Percentiles rank a stretch among this genome's conserved stretches.
These are phyloP conservation scores for Beauveria medogensis DNA, from an alignment of 2,329 filamentous ascomycete species.

Conservation along the genomic window DNA sequence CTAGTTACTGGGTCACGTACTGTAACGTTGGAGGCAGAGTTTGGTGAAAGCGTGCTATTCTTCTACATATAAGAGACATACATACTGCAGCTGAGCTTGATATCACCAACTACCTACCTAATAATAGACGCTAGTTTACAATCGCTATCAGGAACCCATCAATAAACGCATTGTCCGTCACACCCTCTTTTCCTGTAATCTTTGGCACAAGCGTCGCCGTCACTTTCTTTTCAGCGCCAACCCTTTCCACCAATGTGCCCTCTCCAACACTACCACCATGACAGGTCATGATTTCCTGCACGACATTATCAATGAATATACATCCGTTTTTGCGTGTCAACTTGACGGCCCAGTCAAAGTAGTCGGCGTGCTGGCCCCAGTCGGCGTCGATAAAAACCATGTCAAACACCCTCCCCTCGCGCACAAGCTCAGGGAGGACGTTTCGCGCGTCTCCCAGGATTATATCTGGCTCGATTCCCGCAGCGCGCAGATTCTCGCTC, in stretches of 20 bases:
- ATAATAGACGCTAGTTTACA: neutral
- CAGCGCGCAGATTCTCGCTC: constrained; percentile 29
- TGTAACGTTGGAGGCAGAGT: too few species aligned
- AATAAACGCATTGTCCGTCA: neutral
- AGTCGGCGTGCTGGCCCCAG: constrained; percentile 40
- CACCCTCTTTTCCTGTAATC: neutral
- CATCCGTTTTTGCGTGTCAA: constrained; percentile 31
- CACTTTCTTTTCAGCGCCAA: constrained; percentile 12
- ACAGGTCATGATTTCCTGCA: constrained; percentile 17
- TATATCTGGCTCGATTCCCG: constrained; percentile 36
- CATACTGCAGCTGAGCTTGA: too few species aligned
- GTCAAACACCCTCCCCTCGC: constrained; percentile 36
- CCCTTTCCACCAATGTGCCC: constrained; percentile 12
- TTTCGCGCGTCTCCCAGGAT: constrained; percentile 36
- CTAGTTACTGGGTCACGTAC: too few species aligned
- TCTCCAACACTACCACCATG: constrained; percentile 3
- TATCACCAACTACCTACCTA: too few species aligned
- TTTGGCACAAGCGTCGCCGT: constrained; percentile 2
- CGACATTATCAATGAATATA: constrained; percentile 44
- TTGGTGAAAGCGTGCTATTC: too few species aligned
- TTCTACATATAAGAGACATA: too few species aligned
- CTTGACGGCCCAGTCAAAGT: constrained; percentile 37
- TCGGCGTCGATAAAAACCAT: constrained; percentile 47
- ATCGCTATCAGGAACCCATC: neutral
- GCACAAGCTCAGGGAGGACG: constrained; percentile 26